Evolutionary conservation across 108 stramenopile genomes (phyloP).

Genomic region (Cyclotella sp.): DNA sequence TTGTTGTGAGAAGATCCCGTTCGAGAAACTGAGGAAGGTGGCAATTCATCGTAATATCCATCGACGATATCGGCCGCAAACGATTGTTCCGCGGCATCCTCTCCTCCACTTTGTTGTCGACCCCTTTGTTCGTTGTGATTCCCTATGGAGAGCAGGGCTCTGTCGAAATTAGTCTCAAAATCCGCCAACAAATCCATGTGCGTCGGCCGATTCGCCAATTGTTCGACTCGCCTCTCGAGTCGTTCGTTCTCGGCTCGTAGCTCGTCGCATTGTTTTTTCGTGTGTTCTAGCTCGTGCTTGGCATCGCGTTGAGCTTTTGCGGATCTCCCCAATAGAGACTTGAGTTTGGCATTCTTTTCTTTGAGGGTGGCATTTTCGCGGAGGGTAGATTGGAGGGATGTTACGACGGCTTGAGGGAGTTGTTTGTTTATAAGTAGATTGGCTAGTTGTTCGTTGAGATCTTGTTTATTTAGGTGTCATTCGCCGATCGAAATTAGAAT

Average conservation of each 20-base stretch:
- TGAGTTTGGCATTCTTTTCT: constrained; percentile 85
- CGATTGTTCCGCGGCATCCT: constrained; percentile 48
- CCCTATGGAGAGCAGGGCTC: constrained; percentile 68
- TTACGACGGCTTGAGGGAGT: constrained; percentile 46
- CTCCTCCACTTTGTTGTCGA: constrained; percentile 66
- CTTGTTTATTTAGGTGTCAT: background rate
- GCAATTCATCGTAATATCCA: constrained; percentile 14
- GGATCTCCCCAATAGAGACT: constrained; percentile 82
- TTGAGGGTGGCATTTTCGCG: constrained; percentile 75
- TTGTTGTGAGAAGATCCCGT: background rate
- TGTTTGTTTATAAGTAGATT: constrained; percentile 32
- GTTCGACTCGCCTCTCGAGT: constrained; percentile 72
- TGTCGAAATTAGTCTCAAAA: constrained; percentile 91
- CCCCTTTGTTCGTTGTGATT: background rate
- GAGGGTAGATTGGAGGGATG: constrained; percentile 59
- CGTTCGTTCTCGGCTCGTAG: constrained; percentile 64
- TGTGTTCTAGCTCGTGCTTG: constrained; percentile 74
- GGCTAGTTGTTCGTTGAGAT: constrained; percentile 38
- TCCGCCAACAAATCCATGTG: constrained; percentile 89
- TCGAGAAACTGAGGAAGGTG: background rate
- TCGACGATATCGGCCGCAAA: constrained; percentile 20
- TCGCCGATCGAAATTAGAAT: no score
- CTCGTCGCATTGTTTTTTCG: constrained; percentile 60
- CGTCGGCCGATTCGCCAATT: constrained; percentile 78
- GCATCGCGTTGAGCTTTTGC: constrained; percentile 89